A percentile compares a stretch with the other conserved stretches of the same genome.
Evolutionary conservation across 129 eudicot genomes (phyloP).

Genomic region (Heracleum sosnowskyi): DNA sequence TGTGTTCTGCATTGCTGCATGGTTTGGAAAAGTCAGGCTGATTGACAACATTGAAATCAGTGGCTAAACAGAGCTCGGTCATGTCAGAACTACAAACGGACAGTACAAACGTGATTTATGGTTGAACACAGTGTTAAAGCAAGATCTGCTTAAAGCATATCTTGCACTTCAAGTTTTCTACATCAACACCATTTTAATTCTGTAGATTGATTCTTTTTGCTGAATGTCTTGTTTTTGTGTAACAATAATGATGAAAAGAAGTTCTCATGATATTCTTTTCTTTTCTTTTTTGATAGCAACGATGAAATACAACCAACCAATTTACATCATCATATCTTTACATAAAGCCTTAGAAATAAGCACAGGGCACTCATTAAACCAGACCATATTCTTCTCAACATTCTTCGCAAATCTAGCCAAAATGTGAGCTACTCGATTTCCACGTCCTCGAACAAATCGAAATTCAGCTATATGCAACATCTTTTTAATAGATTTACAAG

Average conservation of each 20-base stretch:
- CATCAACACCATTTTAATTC: not conserved
- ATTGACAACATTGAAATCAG: conserved; percentile 81
- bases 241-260: not conserved
- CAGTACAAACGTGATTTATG: not conserved
- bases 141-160: not conserved
- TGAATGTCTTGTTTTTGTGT: not conserved
- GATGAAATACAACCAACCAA: too few relatives aligned
- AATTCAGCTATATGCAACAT: too few relatives aligned
- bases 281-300: too few relatives aligned
- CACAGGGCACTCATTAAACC: too few relatives aligned
- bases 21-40: conserved; percentile 88
- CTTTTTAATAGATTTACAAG: too few relatives aligned
- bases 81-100: not conserved
- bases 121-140: not conserved
- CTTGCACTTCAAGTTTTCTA: not conserved
- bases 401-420: too few relatives aligned
- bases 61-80: not conserved
- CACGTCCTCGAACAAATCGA: too few relatives aligned
- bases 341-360: too few relatives aligned
- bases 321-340: too few relatives aligned
- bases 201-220: not conserved
- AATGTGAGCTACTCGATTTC: too few relatives aligned
- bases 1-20: conserved; percentile 85
- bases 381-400: too few relatives aligned
- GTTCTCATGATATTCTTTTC: not conserved